Percentiles rank a stretch among this genome's conserved stretches.
phyloP scores from a whole-genome alignment of 2,329 filamentous ascomycete genomes.

The Sporothrix curviconia region DNA sequence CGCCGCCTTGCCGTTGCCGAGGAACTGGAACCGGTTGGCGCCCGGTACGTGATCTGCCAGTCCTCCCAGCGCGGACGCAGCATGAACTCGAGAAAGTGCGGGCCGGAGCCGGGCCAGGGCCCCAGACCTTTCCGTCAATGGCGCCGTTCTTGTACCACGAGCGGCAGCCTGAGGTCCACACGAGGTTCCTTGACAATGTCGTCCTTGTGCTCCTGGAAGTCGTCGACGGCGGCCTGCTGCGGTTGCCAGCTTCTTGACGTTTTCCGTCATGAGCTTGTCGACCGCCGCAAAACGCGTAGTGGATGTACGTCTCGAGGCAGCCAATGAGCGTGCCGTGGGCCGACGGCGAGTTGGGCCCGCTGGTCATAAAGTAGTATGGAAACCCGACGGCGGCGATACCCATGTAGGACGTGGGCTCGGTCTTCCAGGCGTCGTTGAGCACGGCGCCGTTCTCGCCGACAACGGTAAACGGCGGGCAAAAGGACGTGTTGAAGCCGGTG shows the following conservation, averaged over 20 bases:
- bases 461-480: constrained; percentile 26
- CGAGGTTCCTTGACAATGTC: constrained; percentile 26
- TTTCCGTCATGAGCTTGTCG: constrained; percentile 41
- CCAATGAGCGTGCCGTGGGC: constrained; percentile 3
- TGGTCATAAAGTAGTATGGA: constrained; percentile 22
- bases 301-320: constrained; percentile 12
- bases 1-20: not conserved
- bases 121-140: not conserved
- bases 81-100: not conserved
- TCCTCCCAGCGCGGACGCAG: not conserved
- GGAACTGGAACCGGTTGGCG: not conserved
- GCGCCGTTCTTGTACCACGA: constrained; percentile 20
- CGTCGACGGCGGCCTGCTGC: constrained; percentile 16
- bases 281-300: constrained; percentile 43
- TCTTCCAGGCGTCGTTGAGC: constrained; percentile 26
- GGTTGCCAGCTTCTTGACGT: constrained; percentile 31
- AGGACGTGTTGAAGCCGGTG: constrained; percentile 32
- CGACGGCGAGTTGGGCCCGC: constrained; percentile 6
- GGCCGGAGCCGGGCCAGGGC: not conserved
- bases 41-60: not conserved
- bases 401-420: constrained; percentile 50
- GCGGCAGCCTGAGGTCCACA: constrained; percentile 25
- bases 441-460: constrained; percentile 9
- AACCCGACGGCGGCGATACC: constrained; percentile 27
- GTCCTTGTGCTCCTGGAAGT: constrained; percentile 23